Evolutionary conservation across 495 filamentous ascomycete genomes (phyloP), one percentile per base, ranked within the genome.

Genomic region (Annulohypoxylon bovei): DNA sequence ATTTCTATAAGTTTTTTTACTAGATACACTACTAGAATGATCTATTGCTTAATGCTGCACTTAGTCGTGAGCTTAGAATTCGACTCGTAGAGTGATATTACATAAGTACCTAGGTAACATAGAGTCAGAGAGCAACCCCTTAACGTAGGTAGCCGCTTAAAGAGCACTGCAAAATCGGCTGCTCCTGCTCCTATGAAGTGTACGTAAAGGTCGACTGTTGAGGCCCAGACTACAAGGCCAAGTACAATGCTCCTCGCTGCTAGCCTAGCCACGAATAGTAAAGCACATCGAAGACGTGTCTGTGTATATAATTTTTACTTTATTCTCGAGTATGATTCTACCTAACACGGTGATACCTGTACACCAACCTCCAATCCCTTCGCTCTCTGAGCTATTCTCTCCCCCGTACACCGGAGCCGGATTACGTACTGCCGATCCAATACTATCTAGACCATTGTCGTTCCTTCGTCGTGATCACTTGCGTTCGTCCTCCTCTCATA

Each of bases 231-330:
- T n/a, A n/a, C n/a, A n/a, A n/a, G n/a, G n/a, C n/a, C n/a, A n/a
- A n/a, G n/a, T n/a, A n/a, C n/a, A n/a, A n/a, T n/a, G n/a, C n/a
- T n/a, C n/a, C n/a, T n/a, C n/a, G n/a, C n/a, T n/a, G 30, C 30
- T 32, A 32, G 4, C 30, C 3, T 32, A 12, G 6, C 33, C 33
- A 9, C 2, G 33, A 11, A 18, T 18, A 8, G 1, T 44, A 44
- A n/a, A n/a, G n/a, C 40, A 55, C 52, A n/a, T 44, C 16, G 20
- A 61, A 37, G 20, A 8, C 6, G 16, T 28, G n/a, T 49, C 27
- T n/a, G 11, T 57, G 62, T 56, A 53, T 62, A 59, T 53, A 39
- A 46, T 71, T 71, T 71, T 66, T 71, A 71, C 62, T 71, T 60
- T 50, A 71, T 71, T 71, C 33, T 67, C 42, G 14, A 65, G 61